Conservation (phyloP, 805 yeast genomes). For the Candida pseudoglaebosa region DNA sequence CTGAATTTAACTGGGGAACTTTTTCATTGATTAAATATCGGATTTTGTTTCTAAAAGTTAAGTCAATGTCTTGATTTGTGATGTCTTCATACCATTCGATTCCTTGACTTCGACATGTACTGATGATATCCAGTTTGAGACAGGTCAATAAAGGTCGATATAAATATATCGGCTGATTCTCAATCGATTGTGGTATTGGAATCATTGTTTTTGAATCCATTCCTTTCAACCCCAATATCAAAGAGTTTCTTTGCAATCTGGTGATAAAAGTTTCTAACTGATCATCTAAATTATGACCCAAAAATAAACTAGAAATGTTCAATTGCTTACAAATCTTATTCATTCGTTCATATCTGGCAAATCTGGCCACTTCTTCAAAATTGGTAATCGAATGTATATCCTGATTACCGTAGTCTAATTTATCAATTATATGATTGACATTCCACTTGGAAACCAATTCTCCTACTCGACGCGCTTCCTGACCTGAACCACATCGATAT, state of each 20-base stretch:
- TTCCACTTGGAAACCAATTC: slow-evolving; percentile 29
- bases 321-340: slow-evolving; percentile 33
- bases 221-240: slow-evolving; percentile 55
- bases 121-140: slow-evolving; percentile 41
- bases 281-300: slow-evolving; percentile 72
- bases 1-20: slow-evolving; percentile 15
- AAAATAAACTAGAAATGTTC: slow-evolving; percentile 35
- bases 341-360: slow-evolving; percentile 46
- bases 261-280: slow-evolving; percentile 66
- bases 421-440: slow-evolving; percentile 27
- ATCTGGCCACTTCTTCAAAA: slow-evolving; percentile 61
- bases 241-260: slow-evolving; percentile 42
- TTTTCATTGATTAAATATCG: slow-evolving; percentile 34
- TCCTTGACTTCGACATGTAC: slow-evolving; percentile 38
- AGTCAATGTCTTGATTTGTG: slow-evolving; percentile 51
- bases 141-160: slow-evolving; percentile 52
- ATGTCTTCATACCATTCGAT: slow-evolving; percentile 69
- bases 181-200: slow-evolving; percentile 23
- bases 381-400: slow-evolving; percentile 27
- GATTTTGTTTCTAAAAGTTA: slow-evolving; percentile 57
- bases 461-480: slow-evolving; percentile 48
- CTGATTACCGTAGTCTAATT: slow-evolving; percentile 20
- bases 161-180: slow-evolving; percentile 16
- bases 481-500: slow-evolving; percentile 43
- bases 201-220: slow-evolving; percentile 33